Percentiles rank a stretch among this genome's conserved stretches.
Evolutionary conservation across 306 rosid species (phyloP).

Genomic region (Begonia masoniana): DNA sequence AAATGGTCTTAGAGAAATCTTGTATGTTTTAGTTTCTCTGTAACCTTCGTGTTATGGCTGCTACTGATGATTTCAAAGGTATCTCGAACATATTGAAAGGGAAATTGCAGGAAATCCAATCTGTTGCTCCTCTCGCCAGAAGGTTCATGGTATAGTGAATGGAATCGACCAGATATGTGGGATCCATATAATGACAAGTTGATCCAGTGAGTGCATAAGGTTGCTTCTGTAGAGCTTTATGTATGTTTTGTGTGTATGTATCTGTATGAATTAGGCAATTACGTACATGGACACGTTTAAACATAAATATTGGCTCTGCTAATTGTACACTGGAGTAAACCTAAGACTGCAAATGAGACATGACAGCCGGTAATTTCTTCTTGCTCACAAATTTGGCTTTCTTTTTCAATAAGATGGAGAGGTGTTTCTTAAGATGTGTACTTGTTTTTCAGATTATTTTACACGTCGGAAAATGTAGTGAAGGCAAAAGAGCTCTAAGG

Average conservation of each 20-base stretch:
- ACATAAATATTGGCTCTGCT: no score
- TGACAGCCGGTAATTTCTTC: no score
- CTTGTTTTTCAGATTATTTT: conserved; percentile 49
- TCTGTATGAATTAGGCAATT: no score
- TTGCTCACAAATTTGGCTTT: no score
- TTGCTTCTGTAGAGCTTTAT: neutral
- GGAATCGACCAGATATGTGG: conserved; percentile 98
- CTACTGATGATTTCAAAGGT: conserved; percentile 47
- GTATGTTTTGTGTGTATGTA: no score
- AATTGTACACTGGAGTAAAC: no score
- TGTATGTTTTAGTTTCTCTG: neutral
- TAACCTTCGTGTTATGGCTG: conserved; percentile 4
- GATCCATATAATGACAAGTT: conserved; percentile 74
- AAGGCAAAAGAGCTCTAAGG: conserved; percentile 93
- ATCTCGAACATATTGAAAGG: conserved; percentile 68
- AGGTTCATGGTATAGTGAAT: conserved; percentile 90
- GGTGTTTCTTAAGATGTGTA: conserved; percentile 2
- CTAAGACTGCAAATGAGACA: no score
- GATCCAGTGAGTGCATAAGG: conserved; percentile 58
- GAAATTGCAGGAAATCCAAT: conserved; percentile 68
- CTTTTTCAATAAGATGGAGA: neutral
- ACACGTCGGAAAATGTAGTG: conserved; percentile 84
- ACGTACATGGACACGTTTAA: no score
- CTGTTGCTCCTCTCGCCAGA: conserved; percentile 56
- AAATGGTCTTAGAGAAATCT: no score